Base-by-base conservation (phyloP, 345 rosid genomes). In the Luvunga scandens region DNA sequence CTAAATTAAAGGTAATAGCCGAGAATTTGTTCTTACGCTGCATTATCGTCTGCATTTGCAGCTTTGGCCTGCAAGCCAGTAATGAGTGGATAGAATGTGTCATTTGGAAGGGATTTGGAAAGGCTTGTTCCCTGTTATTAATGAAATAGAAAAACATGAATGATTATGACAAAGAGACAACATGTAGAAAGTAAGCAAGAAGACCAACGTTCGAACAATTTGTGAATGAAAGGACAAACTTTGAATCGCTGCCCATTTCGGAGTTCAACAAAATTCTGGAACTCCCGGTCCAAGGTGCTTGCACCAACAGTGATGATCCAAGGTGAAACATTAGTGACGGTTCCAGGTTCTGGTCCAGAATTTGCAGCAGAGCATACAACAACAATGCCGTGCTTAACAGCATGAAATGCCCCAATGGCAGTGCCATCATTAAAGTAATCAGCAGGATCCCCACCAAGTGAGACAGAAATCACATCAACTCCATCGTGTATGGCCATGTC, bases 241-340 rank as follows among this genome's bases (percentile, higher is more conserved):
- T 83, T 69, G 66, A 87, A 77, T 16, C 76, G 78, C 48, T 69
- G 28, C 1, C 92, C 91, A n/a, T 85, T 86, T 0, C 61, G 77
- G 19, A 90, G 87, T 7, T 82, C 71, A 8, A 87, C 89, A 34
- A 39, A 75, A 18, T 85, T 56, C 28, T 82, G 81, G 57, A 90
- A 88, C 61, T 83, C 82, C 0, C 95, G 77, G 69, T 89, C 95
- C 21, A 84, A 14, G 2, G 91, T 86, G 78, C 95, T 88, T 0
- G 95, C 95, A 59, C 82, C 95, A 2, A 88, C 93, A 0, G 95
- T 89, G 30, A 90, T 55, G 2, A 89, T 72, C 95, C 95, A 91
- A 4, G 93, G 95, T 2, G 93, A 80, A 21, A 81, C 65, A 57
- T 91, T 89, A 5, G 85, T 28, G 28, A 89, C 93, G 4, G 85